Percentiles rank a stretch among this genome's conserved stretches.
phyloP scores from a whole-genome alignment of 2,329 filamentous ascomycete species.

The Cadophora gregata region DNA sequence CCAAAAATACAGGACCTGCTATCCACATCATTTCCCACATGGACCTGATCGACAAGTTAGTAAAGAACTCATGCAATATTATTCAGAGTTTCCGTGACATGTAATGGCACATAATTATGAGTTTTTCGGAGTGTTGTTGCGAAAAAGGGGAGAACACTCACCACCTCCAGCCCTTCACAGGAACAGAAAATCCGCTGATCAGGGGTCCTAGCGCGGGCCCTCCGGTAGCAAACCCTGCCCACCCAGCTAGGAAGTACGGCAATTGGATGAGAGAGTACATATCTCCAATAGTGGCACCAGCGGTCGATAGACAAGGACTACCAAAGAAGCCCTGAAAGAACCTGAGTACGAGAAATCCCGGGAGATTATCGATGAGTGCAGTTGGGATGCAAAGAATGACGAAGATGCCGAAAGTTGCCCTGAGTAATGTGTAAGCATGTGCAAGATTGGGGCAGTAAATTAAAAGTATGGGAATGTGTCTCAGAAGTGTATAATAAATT shows the following conservation, averaged over 20 bases:
- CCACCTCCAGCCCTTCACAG: constrained; percentile 64
- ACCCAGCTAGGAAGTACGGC: constrained; percentile 10
- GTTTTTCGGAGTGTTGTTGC: neutral
- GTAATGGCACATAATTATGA: neutral
- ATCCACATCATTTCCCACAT: constrained; percentile 65
- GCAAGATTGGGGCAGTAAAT: neutral
- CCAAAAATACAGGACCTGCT: constrained; percentile 58
- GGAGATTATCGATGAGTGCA: constrained; percentile 63
- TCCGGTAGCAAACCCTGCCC: constrained; percentile 12
- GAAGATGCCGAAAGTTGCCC: constrained; percentile 67
- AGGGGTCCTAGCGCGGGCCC: constrained; percentile 63
- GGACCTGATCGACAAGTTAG: neutral
- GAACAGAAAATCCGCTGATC: constrained; percentile 62
- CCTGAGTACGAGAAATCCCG: constrained; percentile 64
- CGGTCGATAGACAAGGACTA: constrained; percentile 65
- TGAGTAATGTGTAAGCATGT: neutral
- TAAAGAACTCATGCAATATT: too few relatives aligned
- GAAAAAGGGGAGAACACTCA: neutral
- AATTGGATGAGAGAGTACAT: constrained; percentile 59
- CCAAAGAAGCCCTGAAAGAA: constrained; percentile 69
- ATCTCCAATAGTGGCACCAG: constrained; percentile 54
- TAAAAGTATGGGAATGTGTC: too few relatives aligned
- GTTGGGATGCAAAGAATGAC: constrained; percentile 66
- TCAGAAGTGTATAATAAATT: too few relatives aligned
- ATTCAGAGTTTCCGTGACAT: too few relatives aligned